Percentiles rank a stretch among this genome's conserved stretches.
These are phyloP conservation scores for Dothidotthia symphoricarpi DNA, from an alignment of 2,329 filamentous ascomycete genomes.

Conservation along the genomic window DNA sequence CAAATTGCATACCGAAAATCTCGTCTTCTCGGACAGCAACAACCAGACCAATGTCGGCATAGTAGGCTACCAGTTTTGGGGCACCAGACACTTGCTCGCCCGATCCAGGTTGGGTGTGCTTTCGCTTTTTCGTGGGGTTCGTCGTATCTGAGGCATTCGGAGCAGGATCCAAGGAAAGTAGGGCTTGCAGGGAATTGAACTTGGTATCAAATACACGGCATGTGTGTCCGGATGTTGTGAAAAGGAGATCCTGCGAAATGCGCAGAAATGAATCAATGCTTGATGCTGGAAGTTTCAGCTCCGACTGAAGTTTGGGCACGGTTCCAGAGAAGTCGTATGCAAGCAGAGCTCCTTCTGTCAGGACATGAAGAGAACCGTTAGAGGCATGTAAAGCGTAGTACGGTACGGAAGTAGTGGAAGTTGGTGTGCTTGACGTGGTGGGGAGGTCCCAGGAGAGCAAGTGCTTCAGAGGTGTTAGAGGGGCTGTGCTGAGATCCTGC, in stretches of 20 bases:
- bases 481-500: conserved; percentile 29
- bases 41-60: conserved; percentile 64
- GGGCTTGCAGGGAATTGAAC: conserved; percentile 55
- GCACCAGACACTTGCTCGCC: conserved; percentile 49
- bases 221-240: conserved; percentile 58
- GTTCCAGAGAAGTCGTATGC: conserved; percentile 65
- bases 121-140: conserved; percentile 39
- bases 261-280: conserved; percentile 62
- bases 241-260: conserved; percentile 64
- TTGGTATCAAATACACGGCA: conserved; percentile 64
- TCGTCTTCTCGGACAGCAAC: conserved; percentile 64
- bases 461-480: conserved; percentile 33
- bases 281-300: conserved; percentile 51
- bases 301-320: conserved; percentile 58
- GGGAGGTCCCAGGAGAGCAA: conserved; percentile 34
- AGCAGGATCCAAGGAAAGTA: conserved; percentile 34
- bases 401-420: conserved; percentile 6
- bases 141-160: conserved; percentile 25
- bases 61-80: conserved; percentile 48
- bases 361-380: conserved; percentile 63
- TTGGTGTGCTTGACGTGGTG: conserved; percentile 10
- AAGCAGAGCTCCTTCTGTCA: conserved; percentile 54
- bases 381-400: conserved; percentile 60
- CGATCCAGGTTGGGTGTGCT: conserved; percentile 20
- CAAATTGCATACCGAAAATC: conserved; percentile 64